These are phyloP conservation scores for Penicillium sp. DNA, from an alignment of 2,329 filamentous ascomycete species.

Conservation along the genomic window DNA sequence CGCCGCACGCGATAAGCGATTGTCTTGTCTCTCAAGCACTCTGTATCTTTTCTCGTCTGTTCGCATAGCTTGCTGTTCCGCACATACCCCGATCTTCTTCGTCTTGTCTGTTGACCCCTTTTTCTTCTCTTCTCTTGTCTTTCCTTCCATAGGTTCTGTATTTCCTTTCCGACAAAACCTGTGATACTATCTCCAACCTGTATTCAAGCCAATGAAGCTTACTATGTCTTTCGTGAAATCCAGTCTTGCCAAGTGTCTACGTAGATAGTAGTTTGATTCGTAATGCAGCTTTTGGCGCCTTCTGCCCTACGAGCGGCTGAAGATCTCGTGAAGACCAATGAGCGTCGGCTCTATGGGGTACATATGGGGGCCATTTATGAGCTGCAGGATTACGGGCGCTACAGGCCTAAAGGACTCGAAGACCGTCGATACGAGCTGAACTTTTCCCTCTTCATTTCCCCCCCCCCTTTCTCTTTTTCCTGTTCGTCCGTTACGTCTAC, in stretches of 20 bases:
- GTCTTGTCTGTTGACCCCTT: slow-evolving; percentile 12
- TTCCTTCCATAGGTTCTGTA: not conserved
- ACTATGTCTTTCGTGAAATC: not conserved
- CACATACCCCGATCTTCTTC: slow-evolving; percentile 23
- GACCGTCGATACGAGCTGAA: not conserved
- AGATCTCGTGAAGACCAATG: slow-evolving; percentile 7
- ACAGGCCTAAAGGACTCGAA: not conserved
- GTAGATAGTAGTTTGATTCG: not conserved
- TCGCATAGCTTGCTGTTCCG: slow-evolving; percentile 25
- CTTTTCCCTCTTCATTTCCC: not conserved
- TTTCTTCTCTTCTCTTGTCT: slow-evolving; percentile 5
- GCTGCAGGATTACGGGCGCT: not conserved
- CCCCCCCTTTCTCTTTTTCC: slow-evolving; percentile 1
- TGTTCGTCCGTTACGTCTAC: not conserved
- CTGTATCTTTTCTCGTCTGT: slow-evolving; percentile 12
- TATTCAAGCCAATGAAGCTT: slow-evolving; percentile 6
- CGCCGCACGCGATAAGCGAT: slow-evolving; percentile 23
- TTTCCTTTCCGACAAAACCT: slow-evolving; percentile 13
- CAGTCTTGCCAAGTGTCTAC: not conserved
- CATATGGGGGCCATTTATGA: not conserved
- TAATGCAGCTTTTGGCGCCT: slow-evolving; percentile 1
- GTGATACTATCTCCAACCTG: slow-evolving; percentile 3
- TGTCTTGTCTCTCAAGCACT: not conserved
- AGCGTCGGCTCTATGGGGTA: not conserved
- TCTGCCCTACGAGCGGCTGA: slow-evolving; percentile 6